These are phyloP conservation scores for Trichoderma brevicompactum DNA, from an alignment of 2,329 filamentous ascomycete species.

Conservation along the genomic window DNA sequence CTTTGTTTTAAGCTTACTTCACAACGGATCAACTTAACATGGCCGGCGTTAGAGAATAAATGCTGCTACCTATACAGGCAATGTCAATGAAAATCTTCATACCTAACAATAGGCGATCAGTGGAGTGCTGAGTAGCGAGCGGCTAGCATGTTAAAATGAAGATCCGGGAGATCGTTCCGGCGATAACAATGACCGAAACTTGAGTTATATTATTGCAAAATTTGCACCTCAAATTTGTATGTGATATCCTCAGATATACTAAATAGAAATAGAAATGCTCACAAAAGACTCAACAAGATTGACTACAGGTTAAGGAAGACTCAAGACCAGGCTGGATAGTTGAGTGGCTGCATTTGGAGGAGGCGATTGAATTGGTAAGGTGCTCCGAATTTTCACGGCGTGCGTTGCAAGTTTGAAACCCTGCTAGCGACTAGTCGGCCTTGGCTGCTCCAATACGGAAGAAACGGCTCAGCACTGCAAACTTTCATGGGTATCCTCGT, in stretches of 20 bases:
- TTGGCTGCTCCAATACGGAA: not conserved
- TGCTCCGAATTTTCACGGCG: no score
- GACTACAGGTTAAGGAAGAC: not conserved
- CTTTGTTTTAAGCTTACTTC: constrained; percentile 8
- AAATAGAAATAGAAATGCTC: not conserved
- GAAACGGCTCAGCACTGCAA: not conserved
- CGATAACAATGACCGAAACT: not conserved
- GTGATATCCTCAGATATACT: no score
- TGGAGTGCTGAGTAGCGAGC: not conserved
- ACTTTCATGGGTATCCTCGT: not conserved
- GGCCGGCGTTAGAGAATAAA: not conserved
- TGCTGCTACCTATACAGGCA: no score
- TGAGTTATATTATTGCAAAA: not conserved
- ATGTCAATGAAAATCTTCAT: no score
- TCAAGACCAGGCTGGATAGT: no score
- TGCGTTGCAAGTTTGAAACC: not conserved
- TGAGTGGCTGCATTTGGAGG: not conserved
- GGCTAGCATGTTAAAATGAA: not conserved
- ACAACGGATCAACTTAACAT: not conserved
- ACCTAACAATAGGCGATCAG: constrained; percentile 1
- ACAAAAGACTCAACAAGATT: not conserved
- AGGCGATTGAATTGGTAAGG: no score
- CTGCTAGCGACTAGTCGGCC: not conserved
- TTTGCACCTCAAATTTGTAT: no score
- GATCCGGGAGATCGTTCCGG: constrained; percentile 15